Evolutionary conservation across 2,329 filamentous ascomycete species (phyloP).

Genomic region (Ceratocystis albifundus): DNA sequence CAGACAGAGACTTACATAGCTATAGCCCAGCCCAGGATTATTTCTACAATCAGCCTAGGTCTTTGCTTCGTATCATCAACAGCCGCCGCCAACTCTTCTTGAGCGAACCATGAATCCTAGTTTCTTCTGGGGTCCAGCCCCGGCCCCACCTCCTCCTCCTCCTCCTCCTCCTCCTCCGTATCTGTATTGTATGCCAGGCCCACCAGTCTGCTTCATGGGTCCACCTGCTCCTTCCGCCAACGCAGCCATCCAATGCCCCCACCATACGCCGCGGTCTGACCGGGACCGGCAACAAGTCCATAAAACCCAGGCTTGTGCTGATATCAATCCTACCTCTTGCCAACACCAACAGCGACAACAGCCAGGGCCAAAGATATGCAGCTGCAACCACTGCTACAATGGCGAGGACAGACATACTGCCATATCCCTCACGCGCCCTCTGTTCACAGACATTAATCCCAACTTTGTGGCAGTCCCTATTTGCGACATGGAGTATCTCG

Average conservation of each 20-base stretch:
- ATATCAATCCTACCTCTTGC: neutral
- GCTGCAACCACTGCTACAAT: neutral
- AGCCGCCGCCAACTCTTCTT: neutral
- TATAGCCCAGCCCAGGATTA: too few relatives aligned
- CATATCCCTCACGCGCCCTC: neutral
- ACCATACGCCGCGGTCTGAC: neutral
- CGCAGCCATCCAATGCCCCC: neutral
- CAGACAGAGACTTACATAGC: neutral
- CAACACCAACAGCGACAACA: neutral
- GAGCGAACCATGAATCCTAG: neutral
- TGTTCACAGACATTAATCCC: slow-evolving; percentile 13
- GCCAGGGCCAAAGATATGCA: neutral
- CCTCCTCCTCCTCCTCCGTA: neutral
- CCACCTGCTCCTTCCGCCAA: neutral
- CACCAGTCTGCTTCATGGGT: neutral
- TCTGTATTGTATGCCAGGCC: neutral
- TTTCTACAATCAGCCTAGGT: too few relatives aligned
- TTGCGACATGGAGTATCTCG: slow-evolving; percentile 11
- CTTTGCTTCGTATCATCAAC: too few relatives aligned
- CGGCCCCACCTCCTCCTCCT: neutral
- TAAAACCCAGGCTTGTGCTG: neutral
- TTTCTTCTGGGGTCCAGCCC: neutral
- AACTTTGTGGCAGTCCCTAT: slow-evolving; percentile 12
- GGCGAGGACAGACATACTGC: neutral
- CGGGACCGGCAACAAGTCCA: neutral